Evolutionary conservation across 1,284 basidiomycete species (phyloP), one percentile per base, ranked within the genome.

Genomic region (Singerocomus rubriflavus): DNA sequence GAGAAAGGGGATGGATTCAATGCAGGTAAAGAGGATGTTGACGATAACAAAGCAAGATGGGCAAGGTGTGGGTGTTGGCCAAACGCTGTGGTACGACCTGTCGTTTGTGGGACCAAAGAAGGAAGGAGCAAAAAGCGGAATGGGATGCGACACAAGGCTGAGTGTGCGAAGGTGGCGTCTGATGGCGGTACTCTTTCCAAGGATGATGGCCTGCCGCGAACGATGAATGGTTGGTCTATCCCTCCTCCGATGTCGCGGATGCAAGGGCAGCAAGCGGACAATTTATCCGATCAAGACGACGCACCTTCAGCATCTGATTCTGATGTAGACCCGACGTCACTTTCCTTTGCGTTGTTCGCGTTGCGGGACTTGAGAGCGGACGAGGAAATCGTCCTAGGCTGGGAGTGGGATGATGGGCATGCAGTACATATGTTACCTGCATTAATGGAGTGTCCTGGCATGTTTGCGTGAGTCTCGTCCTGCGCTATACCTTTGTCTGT

Each of bases 391-490:
- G 84, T 95, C 0, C 70, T 98, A 0, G 91, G 88, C 0, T 98
- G 95, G 93, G 93, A 97, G 66, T 98, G 94, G 95, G 94, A 97
- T 59, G 94, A 98, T 61, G 83, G 84, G 6, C 91, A 93, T 63
- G 84, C 90, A 0, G 84, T 97, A 0, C 95, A 98, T 68, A 74
- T 81, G 44, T 72, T 98, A 0, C 89, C 88, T 5, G 81, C 83
- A 14, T 71, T 92, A 43, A 76, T 91, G 44, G 73, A 84, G 57
- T 73, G 74, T 17, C 78, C 80, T 6, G 70, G 74, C 36, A 58
- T 78, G 38, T 84, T 84, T 57, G 74, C 74, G 82, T 84, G 63
- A 68, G 81, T 59, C 41, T 47, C 48, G 49, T 44, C 44, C 56
- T 60, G 29, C 6, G 26, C 11, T 26, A 8, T 31, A 13, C 33